Conservation (phyloP, 805 yeast species). For the Cyberlindnera mycetangii region DNA sequence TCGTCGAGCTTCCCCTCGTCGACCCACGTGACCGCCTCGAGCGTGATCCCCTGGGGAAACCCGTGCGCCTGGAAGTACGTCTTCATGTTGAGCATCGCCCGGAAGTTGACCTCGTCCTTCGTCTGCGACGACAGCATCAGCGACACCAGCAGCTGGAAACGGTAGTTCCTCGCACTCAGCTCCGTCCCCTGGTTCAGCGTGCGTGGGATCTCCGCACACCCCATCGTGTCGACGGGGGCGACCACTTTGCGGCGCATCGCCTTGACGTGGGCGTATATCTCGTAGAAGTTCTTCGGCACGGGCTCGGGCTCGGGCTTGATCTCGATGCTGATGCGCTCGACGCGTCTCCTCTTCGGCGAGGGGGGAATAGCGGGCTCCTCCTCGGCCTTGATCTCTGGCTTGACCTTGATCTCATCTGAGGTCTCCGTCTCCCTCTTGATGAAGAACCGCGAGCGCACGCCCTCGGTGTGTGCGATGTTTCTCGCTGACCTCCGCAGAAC, state of each 20-base stretch:
- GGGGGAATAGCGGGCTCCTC: conserved; percentile 4
- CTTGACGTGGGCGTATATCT: conserved; percentile 43
- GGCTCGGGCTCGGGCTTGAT: conserved; percentile 2
- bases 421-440: conserved; percentile 1
- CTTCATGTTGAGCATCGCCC: conserved; percentile 65
- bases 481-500: conserved; percentile 8
- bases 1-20: conserved; percentile 58
- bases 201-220: conserved; percentile 64
- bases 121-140: conserved; percentile 91
- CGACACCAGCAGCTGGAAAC: conserved; percentile 76
- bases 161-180: conserved; percentile 36
- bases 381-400: conserved; percentile 7
- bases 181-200: conserved; percentile 31
- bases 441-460: conserved; percentile 6
- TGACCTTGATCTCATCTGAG: conserved; percentile 1
- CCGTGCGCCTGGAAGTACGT: conserved; percentile 38
- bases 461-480: not conserved
- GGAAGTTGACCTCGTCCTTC: conserved; percentile 79
- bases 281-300: conserved; percentile 1
- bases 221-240: conserved; percentile 90
- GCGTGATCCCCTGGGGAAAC: conserved; percentile 51
- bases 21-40: conserved; percentile 49
- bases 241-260: conserved; percentile 59
- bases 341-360: conserved; percentile 10
- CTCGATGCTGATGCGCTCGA: not conserved